Percentiles rank a stretch among this genome's conserved stretches.
phyloP scores from a whole-genome alignment of 257 asterid genomes.

The Nicotiana noctiflora region DNA sequence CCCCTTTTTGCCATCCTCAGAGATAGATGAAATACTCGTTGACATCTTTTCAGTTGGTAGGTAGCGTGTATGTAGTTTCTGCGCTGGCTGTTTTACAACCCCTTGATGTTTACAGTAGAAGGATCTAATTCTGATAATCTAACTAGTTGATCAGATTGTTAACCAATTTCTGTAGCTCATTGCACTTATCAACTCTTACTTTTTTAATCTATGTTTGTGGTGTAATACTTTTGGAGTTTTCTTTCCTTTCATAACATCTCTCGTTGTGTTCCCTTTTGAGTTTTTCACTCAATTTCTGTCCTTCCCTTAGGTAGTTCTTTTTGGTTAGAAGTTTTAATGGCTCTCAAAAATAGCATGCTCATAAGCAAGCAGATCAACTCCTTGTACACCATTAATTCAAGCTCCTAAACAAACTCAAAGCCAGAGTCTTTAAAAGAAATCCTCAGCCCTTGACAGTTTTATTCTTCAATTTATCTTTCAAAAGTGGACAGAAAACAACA shows the following conservation, averaged over 20 bases:
- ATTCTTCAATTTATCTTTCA: background rate
- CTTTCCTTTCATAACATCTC: background rate
- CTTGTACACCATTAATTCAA: slow-evolving; percentile 33
- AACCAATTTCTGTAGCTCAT: too few species aligned
- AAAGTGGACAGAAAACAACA: background rate
- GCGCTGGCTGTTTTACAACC: too few species aligned
- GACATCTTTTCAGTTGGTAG: too few species aligned
- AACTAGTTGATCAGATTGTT: too few species aligned
- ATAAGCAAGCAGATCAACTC: slow-evolving; percentile 58
- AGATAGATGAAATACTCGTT: too few species aligned
- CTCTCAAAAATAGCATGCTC: slow-evolving; percentile 46
- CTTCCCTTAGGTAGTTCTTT: background rate
- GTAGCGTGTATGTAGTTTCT: too few species aligned
- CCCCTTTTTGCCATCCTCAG: background rate
- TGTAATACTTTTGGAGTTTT: background rate
- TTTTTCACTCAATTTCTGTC: background rate
- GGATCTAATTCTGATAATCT: too few species aligned
- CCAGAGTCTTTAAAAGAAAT: slow-evolving; percentile 9
- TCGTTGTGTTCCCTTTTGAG: background rate
- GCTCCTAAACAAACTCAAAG: slow-evolving; percentile 12
- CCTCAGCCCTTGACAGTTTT: background rate
- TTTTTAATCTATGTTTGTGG: background rate
- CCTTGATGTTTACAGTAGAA: too few species aligned
- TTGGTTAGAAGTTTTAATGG: slow-evolving; percentile 15
- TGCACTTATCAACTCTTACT: too few species aligned